Conservation (phyloP, 192 early-diverging fungal genomes). For the Obelidium mucronatum region DNA sequence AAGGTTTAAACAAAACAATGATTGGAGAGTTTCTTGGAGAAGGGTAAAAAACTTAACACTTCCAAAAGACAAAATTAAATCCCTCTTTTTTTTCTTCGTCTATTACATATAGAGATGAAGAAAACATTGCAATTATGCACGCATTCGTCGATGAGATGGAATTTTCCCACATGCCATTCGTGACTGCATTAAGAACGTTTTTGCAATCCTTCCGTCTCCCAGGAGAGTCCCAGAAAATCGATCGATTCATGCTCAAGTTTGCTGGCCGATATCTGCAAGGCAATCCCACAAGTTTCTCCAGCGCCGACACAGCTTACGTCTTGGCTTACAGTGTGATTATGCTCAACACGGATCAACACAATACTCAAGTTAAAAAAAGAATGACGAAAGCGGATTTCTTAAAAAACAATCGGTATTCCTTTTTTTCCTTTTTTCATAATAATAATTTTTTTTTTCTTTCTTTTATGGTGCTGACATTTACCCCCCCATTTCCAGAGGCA, state of each 20-base stretch:
- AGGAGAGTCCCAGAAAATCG: conserved; percentile 95
- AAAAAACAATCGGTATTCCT: conserved; percentile 76
- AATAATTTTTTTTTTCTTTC: background rate
- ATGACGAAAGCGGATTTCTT: conserved; percentile 90
- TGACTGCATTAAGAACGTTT: conserved; percentile 80
- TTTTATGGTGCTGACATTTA: too few species aligned
- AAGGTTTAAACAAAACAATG: conserved; percentile 85
- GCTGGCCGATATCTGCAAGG: conserved; percentile 89
- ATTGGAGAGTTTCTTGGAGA: conserved; percentile 95
- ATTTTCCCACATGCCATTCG: conserved; percentile 76
- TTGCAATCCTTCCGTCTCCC: conserved; percentile 91
- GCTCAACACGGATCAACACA: conserved; percentile 94
- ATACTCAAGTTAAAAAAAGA: conserved; percentile 81
- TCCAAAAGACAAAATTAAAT: background rate
- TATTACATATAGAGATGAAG: conserved; percentile 71
- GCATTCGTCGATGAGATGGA: conserved; percentile 94
- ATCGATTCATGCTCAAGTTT: conserved; percentile 97
- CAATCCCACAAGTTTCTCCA: conserved; percentile 83
- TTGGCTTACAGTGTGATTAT: conserved; percentile 92
- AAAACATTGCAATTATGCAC: conserved; percentile 95
- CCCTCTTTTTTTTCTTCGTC: background rate
- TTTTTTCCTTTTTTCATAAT: background rate
- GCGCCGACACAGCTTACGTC: conserved; percentile 93
- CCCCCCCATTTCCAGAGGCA: conserved; percentile 61
- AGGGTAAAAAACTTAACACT: conserved; percentile 57